Conservation (phyloP, 2,329 filamentous ascomycete species). For the Exophiala oligosperma region DNA sequence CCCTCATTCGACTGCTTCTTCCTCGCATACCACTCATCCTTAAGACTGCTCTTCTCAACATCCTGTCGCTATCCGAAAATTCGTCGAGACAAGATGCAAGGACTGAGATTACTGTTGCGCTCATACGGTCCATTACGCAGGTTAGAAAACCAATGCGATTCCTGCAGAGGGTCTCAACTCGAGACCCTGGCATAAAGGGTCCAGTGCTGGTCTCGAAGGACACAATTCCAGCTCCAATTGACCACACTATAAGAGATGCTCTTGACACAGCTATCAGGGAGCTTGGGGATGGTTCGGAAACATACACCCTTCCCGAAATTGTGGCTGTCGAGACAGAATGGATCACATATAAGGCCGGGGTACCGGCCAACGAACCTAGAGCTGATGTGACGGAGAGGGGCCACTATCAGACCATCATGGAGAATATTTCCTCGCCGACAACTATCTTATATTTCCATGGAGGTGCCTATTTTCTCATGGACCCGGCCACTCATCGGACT, state of each 20-base stretch:
- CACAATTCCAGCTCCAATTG: constrained; percentile 58
- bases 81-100: constrained; percentile 76
- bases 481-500: constrained; percentile 44
- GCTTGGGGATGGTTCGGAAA: constrained; percentile 40
- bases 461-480: constrained; percentile 47
- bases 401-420: constrained; percentile 43
- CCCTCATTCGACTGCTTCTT: constrained; percentile 40
- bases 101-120: constrained; percentile 69
- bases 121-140: constrained; percentile 67
- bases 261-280: constrained; percentile 41
- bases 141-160: constrained; percentile 56
- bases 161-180: constrained; percentile 63
- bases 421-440: constrained; percentile 40
- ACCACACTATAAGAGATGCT: constrained; percentile 37
- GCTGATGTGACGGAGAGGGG: constrained; percentile 44
- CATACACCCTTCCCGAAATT: constrained; percentile 39
- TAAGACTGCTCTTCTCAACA: constrained; percentile 43
- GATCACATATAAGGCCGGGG: constrained; percentile 45
- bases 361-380: constrained; percentile 38
- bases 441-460: constrained; percentile 50
- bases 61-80: constrained; percentile 66
- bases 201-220: constrained; percentile 79
- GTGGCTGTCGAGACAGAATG: constrained; percentile 46
- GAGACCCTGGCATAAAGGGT: constrained; percentile 70
- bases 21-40: constrained; percentile 43